These are phyloP conservation scores for Coniochaeta pulveracea DNA, from an alignment of 2,329 filamentous ascomycete genomes.

Conservation along the genomic window DNA sequence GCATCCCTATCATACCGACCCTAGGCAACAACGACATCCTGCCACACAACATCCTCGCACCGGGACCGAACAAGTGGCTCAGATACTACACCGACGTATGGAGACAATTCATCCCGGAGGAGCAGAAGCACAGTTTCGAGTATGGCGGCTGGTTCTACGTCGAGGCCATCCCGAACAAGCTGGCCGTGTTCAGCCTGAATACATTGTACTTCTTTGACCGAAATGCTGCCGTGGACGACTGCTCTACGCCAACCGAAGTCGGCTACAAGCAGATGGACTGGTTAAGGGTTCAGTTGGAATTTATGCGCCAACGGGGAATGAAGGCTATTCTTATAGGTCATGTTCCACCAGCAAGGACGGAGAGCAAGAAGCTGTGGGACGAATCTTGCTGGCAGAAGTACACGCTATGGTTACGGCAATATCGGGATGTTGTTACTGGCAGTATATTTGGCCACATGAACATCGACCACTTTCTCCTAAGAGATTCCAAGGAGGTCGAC, in stretches of 20 bases:
- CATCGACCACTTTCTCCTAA: constrained; percentile 90
- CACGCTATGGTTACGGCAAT: constrained; percentile 79
- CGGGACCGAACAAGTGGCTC: constrained; percentile 82
- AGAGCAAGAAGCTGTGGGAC: constrained; percentile 82
- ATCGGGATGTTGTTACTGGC: constrained; percentile 75
- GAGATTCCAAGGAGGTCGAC: constrained; percentile 70
- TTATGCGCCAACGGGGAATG: constrained; percentile 72
- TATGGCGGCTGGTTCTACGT: constrained; percentile 91
- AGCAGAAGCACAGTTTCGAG: constrained; percentile 81
- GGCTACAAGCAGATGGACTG: constrained; percentile 95
- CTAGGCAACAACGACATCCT: constrained; percentile 97
- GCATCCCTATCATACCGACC: constrained; percentile 75
- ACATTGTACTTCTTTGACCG: constrained; percentile 93
- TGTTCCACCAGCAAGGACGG: constrained; percentile 79
- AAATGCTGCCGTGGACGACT: constrained; percentile 90
- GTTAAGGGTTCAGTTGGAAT: constrained; percentile 79
- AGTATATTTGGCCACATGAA: constrained; percentile 95
- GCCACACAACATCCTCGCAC: constrained; percentile 84
- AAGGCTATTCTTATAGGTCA: constrained; percentile 93
- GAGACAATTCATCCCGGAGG: constrained; percentile 80
- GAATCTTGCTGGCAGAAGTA: constrained; percentile 99
- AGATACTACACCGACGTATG: constrained; percentile 68
- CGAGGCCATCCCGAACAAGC: constrained; percentile 75
- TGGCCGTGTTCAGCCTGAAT: constrained; percentile 90
- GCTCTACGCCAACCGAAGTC: constrained; percentile 64